phyloP scores from a whole-genome alignment of 2,329 filamentous ascomycete genomes.

The Exophiala sp. region DNA sequence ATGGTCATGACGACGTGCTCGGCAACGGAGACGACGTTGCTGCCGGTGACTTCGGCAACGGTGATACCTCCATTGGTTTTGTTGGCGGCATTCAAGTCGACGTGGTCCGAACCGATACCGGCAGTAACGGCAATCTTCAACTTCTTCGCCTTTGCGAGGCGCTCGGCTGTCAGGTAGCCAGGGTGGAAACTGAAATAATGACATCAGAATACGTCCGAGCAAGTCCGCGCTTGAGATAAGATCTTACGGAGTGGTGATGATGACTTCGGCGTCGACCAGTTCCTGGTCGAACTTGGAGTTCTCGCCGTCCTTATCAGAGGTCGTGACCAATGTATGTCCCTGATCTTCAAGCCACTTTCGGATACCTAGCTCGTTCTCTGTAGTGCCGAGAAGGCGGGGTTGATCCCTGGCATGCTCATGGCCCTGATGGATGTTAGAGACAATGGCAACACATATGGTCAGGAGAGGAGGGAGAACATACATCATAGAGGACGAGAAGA shows the following conservation, averaged over 20 bases:
- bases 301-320: slow-evolving; percentile 94
- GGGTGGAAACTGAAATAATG: slow-evolving; percentile 74
- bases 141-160: slow-evolving; percentile 96
- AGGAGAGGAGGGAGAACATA: slow-evolving; percentile 39
- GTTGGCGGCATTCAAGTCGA: slow-evolving; percentile 95
- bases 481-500: slow-evolving; percentile 89
- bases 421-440: slow-evolving; percentile 45
- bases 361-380: slow-evolving; percentile 95
- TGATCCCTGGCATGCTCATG: slow-evolving; percentile 82
- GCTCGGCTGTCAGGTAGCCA: slow-evolving; percentile 93
- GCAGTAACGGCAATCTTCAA: slow-evolving; percentile 96
- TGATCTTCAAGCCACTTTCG: slow-evolving; percentile 96
- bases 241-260: slow-evolving; percentile 90
- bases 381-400: slow-evolving; percentile 84
- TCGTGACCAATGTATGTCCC: slow-evolving; percentile 94
- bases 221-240: background rate
- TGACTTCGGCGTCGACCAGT: slow-evolving; percentile 92
- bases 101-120: slow-evolving; percentile 96
- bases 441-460: background rate
- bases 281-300: slow-evolving; percentile 92
- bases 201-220: slow-evolving; percentile 7
- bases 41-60: slow-evolving; percentile 94
- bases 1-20: slow-evolving; percentile 99
- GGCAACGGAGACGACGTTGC: slow-evolving; percentile 96
- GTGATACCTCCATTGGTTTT: slow-evolving; percentile 96